These are phyloP conservation scores for Boechera divaricarpa DNA, from an alignment of 345 rosid genomes.

Conservation along the genomic window DNA sequence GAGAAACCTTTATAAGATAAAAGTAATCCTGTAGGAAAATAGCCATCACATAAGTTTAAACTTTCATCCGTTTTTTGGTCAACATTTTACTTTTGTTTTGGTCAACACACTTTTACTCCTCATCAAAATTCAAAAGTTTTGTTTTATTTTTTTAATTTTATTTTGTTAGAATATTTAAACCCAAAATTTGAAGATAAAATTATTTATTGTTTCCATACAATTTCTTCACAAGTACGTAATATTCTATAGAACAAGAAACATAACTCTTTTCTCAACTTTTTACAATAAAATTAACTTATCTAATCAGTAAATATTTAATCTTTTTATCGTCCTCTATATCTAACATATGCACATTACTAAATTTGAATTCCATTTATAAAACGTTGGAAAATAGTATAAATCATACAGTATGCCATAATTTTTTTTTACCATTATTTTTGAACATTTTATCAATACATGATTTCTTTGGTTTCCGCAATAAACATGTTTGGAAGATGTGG, in stretches of 20 bases:
- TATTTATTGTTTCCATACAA: background rate
- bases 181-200: background rate
- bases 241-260: too few species aligned
- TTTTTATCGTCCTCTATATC: background rate
- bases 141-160: background rate
- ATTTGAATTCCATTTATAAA: background rate
- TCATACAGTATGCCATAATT: background rate
- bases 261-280: too few species aligned
- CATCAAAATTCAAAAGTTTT: background rate
- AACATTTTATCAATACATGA: too few species aligned
- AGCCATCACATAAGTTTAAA: background rate
- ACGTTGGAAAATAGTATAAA: background rate
- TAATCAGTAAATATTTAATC: too few species aligned
- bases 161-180: background rate
- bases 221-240: background rate
- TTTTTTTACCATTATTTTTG: too few species aligned
- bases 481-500: too few species aligned
- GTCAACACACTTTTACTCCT: background rate
- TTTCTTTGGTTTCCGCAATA: too few species aligned
- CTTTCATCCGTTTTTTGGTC: background rate
- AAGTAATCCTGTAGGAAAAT: background rate
- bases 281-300: too few species aligned
- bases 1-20: slow-evolving; percentile 1
- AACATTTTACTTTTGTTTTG: background rate
- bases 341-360: background rate